These are phyloP conservation scores for Trametes versicolor DNA, from an alignment of 1,284 basidiomycete species.

Conservation along the genomic window DNA sequence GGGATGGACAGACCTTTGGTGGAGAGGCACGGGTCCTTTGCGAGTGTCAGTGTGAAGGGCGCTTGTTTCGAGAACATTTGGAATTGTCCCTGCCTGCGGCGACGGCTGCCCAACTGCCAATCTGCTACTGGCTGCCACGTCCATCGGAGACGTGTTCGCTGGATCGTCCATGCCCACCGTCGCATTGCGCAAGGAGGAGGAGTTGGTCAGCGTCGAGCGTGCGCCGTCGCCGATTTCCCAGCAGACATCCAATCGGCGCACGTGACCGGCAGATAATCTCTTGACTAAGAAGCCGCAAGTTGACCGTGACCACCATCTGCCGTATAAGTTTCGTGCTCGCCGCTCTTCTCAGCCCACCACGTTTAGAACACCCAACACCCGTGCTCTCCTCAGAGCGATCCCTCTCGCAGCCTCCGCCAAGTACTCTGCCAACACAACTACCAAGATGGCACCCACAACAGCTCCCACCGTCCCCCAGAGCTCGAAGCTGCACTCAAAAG, in stretches of 20 bases:
- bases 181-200: not conserved
- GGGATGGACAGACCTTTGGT: too few relatives aligned
- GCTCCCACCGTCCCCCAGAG: constrained; percentile 45
- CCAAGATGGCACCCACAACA: constrained; percentile 57
- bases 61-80: constrained; percentile 7
- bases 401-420: constrained; percentile 42
- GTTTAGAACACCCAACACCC: constrained; percentile 36
- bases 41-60: not conserved
- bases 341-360: constrained; percentile 23
- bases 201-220: constrained; percentile 26
- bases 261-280: constrained; percentile 32
- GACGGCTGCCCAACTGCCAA: constrained; percentile 4
- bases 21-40: too few relatives aligned
- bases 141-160: not conserved
- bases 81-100: constrained; percentile 2
- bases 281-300: constrained; percentile 34
- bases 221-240: not conserved
- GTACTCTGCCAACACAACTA: constrained; percentile 26
- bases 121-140: constrained; percentile 13
- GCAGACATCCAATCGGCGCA: constrained; percentile 14
- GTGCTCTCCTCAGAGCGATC: constrained; percentile 37
- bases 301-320: constrained; percentile 27
- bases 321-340: constrained; percentile 40
- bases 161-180: not conserved
- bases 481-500: constrained; percentile 69